Conservation (phyloP, 768 basidiomycete genomes). For the Infundibulicybe gibba region DNA sequence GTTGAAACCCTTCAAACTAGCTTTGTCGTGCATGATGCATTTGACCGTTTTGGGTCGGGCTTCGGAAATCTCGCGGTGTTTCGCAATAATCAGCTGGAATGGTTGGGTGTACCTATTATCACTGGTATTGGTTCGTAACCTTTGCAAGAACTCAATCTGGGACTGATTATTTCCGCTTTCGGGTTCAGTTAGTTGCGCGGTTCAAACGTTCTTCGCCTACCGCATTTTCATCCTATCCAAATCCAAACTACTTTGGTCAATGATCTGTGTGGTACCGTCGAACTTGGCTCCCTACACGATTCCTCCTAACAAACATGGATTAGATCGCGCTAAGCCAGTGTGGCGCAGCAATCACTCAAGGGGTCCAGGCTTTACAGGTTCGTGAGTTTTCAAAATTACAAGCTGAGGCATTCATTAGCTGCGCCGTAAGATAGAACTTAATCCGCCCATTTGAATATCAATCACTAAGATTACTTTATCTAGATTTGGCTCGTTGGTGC, state of each 20-base stretch:
- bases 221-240: no score
- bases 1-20: conserved; percentile 20
- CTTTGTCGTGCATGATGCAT: conserved; percentile 18
- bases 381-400: conserved; percentile 16
- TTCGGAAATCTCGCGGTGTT: conserved; percentile 25
- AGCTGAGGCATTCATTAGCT: conserved; percentile 11
- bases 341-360: conserved; percentile 14
- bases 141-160: no score
- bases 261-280: conserved; percentile 12
- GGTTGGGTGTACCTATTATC: no score
- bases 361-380: conserved; percentile 15
- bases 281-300: not conserved
- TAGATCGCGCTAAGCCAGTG: conserved; percentile 16
- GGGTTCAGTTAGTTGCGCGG: conserved; percentile 27
- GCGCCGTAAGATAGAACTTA: no score
- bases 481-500: no score
- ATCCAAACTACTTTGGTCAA: conserved; percentile 10
- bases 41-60: conserved; percentile 20
- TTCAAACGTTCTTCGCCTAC: conserved; percentile 27
- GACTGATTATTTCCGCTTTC: no score
- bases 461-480: no score
- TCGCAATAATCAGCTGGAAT: no score
- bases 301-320: not conserved
- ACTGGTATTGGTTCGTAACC: no score
- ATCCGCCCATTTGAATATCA: not conserved